phyloP scores from a whole-genome alignment of 495 filamentous ascomycete species.

The Daldinia grandis region DNA sequence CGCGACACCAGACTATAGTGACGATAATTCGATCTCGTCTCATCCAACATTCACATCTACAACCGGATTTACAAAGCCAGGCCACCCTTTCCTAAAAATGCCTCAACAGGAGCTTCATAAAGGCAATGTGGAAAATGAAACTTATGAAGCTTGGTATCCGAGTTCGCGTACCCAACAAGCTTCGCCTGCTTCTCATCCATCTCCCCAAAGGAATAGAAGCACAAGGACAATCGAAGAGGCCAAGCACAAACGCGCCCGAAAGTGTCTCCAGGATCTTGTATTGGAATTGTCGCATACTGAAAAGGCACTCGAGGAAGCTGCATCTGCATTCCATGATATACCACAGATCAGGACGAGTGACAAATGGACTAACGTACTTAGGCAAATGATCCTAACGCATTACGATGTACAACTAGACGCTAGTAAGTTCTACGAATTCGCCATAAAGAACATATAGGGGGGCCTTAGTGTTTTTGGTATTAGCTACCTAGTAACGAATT shows the following conservation, averaged over 20 bases:
- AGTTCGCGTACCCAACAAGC: neutral
- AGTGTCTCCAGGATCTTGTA: neutral
- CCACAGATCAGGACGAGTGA: neutral
- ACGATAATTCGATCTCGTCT: too few relatives aligned
- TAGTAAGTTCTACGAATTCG: neutral
- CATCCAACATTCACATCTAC: neutral
- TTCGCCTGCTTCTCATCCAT: neutral
- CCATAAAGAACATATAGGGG: neutral
- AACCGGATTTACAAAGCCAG: neutral
- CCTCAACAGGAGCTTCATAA: neutral
- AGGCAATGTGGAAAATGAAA: too few relatives aligned
- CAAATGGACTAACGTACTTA: neutral
- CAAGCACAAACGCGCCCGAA: neutral
- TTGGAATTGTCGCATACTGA: neutral
- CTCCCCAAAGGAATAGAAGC: too few relatives aligned
- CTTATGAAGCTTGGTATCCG: neutral
- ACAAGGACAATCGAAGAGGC: neutral
- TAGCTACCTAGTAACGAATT: too few relatives aligned
- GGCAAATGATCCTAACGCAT: neutral
- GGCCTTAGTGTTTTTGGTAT: too few relatives aligned
- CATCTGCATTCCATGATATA: slow-evolving; percentile 5
- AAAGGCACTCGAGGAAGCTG: neutral
- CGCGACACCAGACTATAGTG: neutral
- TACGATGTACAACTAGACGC: slow-evolving; percentile 10
- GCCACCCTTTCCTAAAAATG: neutral